phyloP scores from a whole-genome alignment of 2,329 filamentous ascomycete genomes.

The Colletotrichum sojae region DNA sequence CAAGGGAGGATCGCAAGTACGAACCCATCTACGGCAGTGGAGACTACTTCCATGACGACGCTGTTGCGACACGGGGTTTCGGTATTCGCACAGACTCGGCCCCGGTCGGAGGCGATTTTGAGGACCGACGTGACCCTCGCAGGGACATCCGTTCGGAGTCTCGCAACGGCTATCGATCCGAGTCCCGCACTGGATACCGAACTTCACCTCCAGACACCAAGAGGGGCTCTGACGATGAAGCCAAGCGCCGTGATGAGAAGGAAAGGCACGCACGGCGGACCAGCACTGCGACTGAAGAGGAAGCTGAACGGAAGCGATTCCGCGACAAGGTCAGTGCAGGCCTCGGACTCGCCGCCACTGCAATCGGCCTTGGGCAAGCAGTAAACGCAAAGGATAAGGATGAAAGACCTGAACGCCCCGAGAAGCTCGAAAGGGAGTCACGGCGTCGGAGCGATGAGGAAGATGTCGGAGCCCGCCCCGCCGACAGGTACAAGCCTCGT shows the following conservation, averaged over 20 bases:
- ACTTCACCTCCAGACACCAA: slow-evolving; percentile 37
- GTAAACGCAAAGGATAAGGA: slow-evolving; percentile 57
- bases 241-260: slow-evolving; percentile 43
- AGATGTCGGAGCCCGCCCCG: slow-evolving; percentile 42
- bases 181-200: slow-evolving; percentile 52
- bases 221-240: slow-evolving; percentile 41
- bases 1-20: slow-evolving; percentile 57
- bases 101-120: slow-evolving; percentile 51
- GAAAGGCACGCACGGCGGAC: slow-evolving; percentile 47
- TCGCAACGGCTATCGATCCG: slow-evolving; percentile 45
- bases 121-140: slow-evolving; percentile 59
- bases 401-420: slow-evolving; percentile 48
- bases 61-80: slow-evolving; percentile 63
- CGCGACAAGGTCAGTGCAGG: slow-evolving; percentile 65
- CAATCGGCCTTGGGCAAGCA: slow-evolving; percentile 59
- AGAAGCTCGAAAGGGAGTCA: slow-evolving; percentile 33
- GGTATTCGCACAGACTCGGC: slow-evolving; percentile 62
- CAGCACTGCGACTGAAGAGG: slow-evolving; percentile 51
- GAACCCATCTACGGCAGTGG: slow-evolving; percentile 48
- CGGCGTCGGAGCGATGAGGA: slow-evolving; percentile 40
- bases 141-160: slow-evolving; percentile 44
- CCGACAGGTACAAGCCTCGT: slow-evolving; percentile 48
- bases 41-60: slow-evolving; percentile 62
- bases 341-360: slow-evolving; percentile 63
- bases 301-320: slow-evolving; percentile 58